Percentiles rank a stretch among this genome's conserved stretches.
These are phyloP conservation scores for Penicillium crustosum DNA, from an alignment of 2,329 filamentous ascomycete species.

Conservation along the genomic window DNA sequence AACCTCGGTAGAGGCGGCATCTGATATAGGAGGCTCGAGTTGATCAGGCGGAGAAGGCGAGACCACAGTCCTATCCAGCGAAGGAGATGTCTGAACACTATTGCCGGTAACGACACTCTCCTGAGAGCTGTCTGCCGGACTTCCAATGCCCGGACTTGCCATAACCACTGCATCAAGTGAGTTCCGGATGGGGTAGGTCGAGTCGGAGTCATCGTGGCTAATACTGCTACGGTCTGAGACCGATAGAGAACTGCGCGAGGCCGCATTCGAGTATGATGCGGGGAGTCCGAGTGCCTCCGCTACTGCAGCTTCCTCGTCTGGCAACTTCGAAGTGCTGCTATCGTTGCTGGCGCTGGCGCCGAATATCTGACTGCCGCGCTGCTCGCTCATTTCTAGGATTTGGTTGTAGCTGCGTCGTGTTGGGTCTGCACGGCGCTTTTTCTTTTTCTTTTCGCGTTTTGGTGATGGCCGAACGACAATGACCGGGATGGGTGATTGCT, in stretches of 20 bases:
- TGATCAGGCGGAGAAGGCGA: neutral
- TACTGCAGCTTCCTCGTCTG: slow-evolving; percentile 52
- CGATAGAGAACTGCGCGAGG: slow-evolving; percentile 38
- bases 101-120: slow-evolving; percentile 21
- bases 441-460: slow-evolving; percentile 86
- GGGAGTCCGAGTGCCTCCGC: slow-evolving; percentile 50
- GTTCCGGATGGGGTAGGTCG: slow-evolving; percentile 21
- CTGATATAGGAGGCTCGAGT: neutral
- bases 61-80: neutral
- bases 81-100: slow-evolving; percentile 7
- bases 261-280: slow-evolving; percentile 28
- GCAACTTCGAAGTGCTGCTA: slow-evolving; percentile 46
- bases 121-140: slow-evolving; percentile 26
- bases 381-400: slow-evolving; percentile 67
- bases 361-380: slow-evolving; percentile 53
- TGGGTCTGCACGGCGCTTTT: slow-evolving; percentile 77
- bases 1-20: neutral
- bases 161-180: slow-evolving; percentile 28
- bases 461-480: slow-evolving; percentile 86
- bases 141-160: slow-evolving; percentile 24
- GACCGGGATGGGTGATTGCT: slow-evolving; percentile 89
- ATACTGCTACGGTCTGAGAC: slow-evolving; percentile 37
- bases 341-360: slow-evolving; percentile 50
- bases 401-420: slow-evolving; percentile 72
- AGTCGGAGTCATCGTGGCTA: slow-evolving; percentile 31